Evolutionary conservation across 2,329 filamentous ascomycete genomes (phyloP).

Genomic region (Aureobasidium uvarum): DNA sequence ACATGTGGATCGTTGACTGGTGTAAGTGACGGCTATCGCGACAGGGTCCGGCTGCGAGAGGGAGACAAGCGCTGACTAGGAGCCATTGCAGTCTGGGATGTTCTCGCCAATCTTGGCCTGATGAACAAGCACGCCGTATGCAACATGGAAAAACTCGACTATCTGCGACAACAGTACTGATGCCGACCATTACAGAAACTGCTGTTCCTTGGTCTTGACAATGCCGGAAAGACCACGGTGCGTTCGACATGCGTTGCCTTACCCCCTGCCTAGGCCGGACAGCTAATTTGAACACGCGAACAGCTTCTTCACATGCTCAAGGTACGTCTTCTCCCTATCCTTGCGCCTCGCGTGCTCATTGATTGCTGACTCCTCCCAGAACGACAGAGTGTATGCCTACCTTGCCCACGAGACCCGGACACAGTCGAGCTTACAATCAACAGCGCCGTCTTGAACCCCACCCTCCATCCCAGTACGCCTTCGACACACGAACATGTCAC

Average conservation of each 20-base stretch:
- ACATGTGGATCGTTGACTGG: slow-evolving; percentile 95
- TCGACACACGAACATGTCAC: not conserved
- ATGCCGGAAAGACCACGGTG: slow-evolving; percentile 85
- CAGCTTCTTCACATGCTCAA: slow-evolving; percentile 87
- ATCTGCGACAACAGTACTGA: not conserved
- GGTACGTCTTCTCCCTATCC: slow-evolving; percentile 55
- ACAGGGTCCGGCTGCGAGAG: slow-evolving; percentile 27
- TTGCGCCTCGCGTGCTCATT: not conserved
- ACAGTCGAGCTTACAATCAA: slow-evolving; percentile 21
- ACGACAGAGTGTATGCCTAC: slow-evolving; percentile 67
- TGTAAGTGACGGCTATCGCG: slow-evolving; percentile 57
- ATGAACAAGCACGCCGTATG: slow-evolving; percentile 80
- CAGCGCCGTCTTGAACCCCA: slow-evolving; percentile 77
- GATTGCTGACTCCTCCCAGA: slow-evolving; percentile 46
- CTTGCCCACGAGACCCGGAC: not conserved
- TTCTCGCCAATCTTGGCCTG: slow-evolving; percentile 81
- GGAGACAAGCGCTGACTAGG: slow-evolving; percentile 22
- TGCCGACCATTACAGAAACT: slow-evolving; percentile 57
- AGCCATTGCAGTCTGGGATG: slow-evolving; percentile 69
- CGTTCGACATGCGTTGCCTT: slow-evolving; percentile 23
- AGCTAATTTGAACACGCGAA: slow-evolving; percentile 24
- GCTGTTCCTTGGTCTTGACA: slow-evolving; percentile 88
- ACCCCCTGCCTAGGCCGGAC: not conserved
- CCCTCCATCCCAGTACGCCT: slow-evolving; percentile 79
- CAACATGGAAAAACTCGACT: not conserved